Evolutionary conservation across 2,329 filamentous ascomycete genomes (phyloP).

Genomic region (Colletotrichum eleusines): DNA sequence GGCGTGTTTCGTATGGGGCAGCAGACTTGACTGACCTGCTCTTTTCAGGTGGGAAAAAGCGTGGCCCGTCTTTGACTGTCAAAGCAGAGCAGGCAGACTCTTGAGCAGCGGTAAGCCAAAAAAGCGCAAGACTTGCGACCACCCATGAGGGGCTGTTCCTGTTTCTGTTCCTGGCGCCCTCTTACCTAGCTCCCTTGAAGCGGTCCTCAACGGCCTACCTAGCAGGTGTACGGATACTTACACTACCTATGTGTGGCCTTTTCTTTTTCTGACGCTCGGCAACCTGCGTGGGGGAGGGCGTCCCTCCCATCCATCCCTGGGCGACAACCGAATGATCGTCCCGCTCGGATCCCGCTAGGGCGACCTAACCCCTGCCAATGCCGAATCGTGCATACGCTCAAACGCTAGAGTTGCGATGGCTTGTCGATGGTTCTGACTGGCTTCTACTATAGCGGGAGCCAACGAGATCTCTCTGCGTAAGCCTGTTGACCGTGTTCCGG

Average conservation of each 20-base stretch:
- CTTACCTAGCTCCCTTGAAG: conserved; percentile 5
- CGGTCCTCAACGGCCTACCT: conserved; percentile 1
- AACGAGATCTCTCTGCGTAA: no score
- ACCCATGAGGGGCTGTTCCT: background rate
- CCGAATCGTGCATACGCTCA: conserved; percentile 42
- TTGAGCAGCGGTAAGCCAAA: no score
- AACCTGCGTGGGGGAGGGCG: conserved; percentile 36
- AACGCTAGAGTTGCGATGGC: conserved; percentile 41
- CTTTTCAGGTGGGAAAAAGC: conserved; percentile 30
- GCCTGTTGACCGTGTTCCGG: conserved; percentile 15
- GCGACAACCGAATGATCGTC: conserved; percentile 36
- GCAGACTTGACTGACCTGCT: background rate
- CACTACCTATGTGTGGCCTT: no score
- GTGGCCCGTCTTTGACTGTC: conserved; percentile 34
- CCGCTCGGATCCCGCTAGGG: conserved; percentile 40
- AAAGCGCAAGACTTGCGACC: background rate
- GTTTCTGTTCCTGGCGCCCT: conserved; percentile 15
- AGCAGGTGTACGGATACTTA: conserved; percentile 15
- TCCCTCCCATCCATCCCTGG: conserved; percentile 23
- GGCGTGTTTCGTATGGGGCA: conserved; percentile 28
- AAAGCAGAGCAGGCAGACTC: conserved; percentile 37
- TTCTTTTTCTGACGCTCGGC: conserved; percentile 35
- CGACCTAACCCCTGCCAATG: conserved; percentile 35
- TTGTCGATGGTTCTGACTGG: conserved; percentile 29
- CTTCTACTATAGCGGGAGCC: no score